phyloP scores from a whole-genome alignment of 169 alveolate species.

The Plasmodium ovale region DNA sequence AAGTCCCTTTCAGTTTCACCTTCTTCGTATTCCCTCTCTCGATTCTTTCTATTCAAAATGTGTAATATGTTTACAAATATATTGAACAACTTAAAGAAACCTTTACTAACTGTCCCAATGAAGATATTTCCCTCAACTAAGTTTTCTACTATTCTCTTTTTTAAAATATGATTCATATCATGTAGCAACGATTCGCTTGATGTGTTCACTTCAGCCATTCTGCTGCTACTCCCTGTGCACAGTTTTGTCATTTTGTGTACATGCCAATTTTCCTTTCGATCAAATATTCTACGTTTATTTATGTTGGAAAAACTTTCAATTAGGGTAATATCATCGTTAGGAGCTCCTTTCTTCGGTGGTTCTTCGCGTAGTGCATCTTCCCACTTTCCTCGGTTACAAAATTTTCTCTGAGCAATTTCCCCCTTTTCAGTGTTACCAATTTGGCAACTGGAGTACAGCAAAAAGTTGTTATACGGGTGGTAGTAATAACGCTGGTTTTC shows the following conservation, averaged over 20 bases:
- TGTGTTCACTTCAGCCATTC: not conserved
- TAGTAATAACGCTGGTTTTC: slow-evolving; percentile 28
- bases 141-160: slow-evolving; percentile 26
- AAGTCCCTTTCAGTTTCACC: not conserved
- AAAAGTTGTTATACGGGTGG: slow-evolving; percentile 61
- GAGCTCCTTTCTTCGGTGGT: not conserved
- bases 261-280: not conserved
- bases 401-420: not conserved
- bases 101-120: slow-evolving; percentile 18
- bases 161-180: not conserved
- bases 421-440: slow-evolving; percentile 46
- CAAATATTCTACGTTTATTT: not conserved
- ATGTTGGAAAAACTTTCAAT: not conserved
- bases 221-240: not conserved
- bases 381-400: not conserved
- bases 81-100: slow-evolving; percentile 12
- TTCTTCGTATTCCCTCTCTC: not conserved
- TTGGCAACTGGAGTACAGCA: slow-evolving; percentile 53
- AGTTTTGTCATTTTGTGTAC: slow-evolving; percentile 14
- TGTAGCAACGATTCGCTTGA: not conserved
- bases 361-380: slow-evolving; percentile 16
- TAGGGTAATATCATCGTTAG: not conserved
- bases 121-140: slow-evolving; percentile 13
- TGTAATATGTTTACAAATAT: slow-evolving; percentile 3
- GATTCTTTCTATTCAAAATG: not conserved